Percentiles rank a stretch among this genome's conserved stretches.
Evolutionary conservation across 1,284 basidiomycete species (phyloP).

Genomic region (Cystobasidiaceae sp.): DNA sequence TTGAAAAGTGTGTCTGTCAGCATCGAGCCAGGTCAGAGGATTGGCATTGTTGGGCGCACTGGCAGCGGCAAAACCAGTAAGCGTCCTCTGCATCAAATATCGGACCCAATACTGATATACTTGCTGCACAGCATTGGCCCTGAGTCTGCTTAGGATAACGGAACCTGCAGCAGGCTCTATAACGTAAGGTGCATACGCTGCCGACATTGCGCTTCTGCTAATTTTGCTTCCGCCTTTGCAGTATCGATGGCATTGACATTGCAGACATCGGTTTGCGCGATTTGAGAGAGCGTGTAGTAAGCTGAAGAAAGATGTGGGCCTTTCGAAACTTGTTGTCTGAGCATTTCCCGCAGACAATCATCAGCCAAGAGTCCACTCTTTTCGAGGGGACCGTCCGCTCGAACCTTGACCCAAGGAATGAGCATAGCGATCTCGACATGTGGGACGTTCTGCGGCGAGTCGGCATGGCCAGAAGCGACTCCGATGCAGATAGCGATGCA

Average conservation of each 20-base stretch:
- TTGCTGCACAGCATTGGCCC: constrained; percentile 56
- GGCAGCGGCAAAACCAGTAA: constrained; percentile 62
- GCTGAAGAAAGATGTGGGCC: constrained; percentile 81
- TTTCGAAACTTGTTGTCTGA: constrained; percentile 35
- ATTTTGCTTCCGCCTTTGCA: not conserved
- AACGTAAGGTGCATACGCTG: constrained; percentile 43
- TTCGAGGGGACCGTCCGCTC: constrained; percentile 45
- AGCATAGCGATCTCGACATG: constrained; percentile 29
- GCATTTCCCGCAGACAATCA: constrained; percentile 6
- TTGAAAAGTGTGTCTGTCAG: constrained; percentile 66
- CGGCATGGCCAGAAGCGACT: constrained; percentile 27
- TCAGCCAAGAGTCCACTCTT: constrained; percentile 27
- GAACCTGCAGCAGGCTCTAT: constrained; percentile 8
- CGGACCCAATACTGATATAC: not conserved
- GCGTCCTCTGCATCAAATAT: not conserved
- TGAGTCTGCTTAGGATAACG: constrained; percentile 40
- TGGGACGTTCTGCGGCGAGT: constrained; percentile 29
- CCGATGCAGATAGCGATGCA: not conserved
- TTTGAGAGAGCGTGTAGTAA: constrained; percentile 64
- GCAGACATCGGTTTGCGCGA: constrained; percentile 76
- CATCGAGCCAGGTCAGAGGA: constrained; percentile 65
- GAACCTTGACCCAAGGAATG: constrained; percentile 45
- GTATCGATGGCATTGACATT: constrained; percentile 77
- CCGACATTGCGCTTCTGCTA: not conserved
- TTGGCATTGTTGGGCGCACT: constrained; percentile 80